phyloP scores from a whole-genome alignment of 1,284 basidiomycete genomes.

The Pascua guehoae region DNA sequence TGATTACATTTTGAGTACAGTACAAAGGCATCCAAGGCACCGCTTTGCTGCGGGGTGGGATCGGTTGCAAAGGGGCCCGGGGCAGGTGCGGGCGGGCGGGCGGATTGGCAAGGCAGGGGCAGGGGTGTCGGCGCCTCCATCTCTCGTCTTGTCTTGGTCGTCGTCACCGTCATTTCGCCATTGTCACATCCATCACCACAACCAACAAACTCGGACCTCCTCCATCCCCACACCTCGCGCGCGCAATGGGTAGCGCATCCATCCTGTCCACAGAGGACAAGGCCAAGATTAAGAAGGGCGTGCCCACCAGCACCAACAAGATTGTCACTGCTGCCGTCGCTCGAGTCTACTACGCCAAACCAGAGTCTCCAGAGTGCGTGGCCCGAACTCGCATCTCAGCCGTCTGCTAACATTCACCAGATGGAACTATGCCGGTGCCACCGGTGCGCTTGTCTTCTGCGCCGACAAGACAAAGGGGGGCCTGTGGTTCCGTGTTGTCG shows the following conservation, averaged over 20 bases:
- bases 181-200: neutral
- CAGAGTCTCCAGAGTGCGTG: slow-evolving; percentile 33
- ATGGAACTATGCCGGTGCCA: slow-evolving; percentile 80
- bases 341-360: slow-evolving; percentile 68
- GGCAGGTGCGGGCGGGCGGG: too few relatives aligned
- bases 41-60: too few relatives aligned
- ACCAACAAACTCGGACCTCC: neutral
- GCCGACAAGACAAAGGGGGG: slow-evolving; percentile 61
- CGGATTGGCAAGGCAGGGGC: too few relatives aligned
- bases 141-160: neutral
- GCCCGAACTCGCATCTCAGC: neutral
- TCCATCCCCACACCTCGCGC: neutral
- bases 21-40: too few relatives aligned
- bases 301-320: slow-evolving; percentile 60
- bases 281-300: slow-evolving; percentile 64
- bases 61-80: too few relatives aligned
- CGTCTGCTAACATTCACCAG: slow-evolving; percentile 36
- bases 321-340: slow-evolving; percentile 73
- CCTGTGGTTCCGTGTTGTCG: slow-evolving; percentile 71
- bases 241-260: slow-evolving; percentile 24
- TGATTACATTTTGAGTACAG: too few relatives aligned
- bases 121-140: too few relatives aligned
- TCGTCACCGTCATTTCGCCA: neutral
- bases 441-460: slow-evolving; percentile 75
- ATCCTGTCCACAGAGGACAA: slow-evolving; percentile 70